Conservation (phyloP, 768 basidiomycete genomes). For the Amyloporia xantha region DNA sequence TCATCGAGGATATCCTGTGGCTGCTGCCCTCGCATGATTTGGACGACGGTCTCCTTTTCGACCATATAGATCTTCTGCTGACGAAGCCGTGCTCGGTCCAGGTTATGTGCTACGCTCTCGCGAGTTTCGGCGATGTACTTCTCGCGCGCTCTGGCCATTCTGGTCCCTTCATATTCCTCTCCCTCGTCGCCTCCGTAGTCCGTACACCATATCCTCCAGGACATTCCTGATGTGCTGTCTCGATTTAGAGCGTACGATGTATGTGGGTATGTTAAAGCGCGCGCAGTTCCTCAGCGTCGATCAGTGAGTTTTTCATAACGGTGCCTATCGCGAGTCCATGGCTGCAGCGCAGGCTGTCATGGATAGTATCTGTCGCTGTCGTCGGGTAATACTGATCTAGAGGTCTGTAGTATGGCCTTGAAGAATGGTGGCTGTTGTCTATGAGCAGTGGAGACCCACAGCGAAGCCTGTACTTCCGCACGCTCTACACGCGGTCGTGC, state of each 20-base stretch:
- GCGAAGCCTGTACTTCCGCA: too few relatives aligned
- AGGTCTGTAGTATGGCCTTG: too few relatives aligned
- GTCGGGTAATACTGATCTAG: too few relatives aligned
- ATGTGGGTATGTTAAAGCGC: neutral
- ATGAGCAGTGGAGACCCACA: too few relatives aligned
- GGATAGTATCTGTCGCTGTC: neutral
- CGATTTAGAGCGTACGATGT: slow-evolving; percentile 4
- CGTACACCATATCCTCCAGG: neutral
- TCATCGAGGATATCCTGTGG: neutral
- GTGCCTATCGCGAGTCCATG: neutral
- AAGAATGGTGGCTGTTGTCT: too few relatives aligned
- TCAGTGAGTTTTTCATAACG: too few relatives aligned
- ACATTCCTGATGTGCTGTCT: neutral
- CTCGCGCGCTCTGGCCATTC: neutral
- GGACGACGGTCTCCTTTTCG: neutral
- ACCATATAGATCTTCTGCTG: neutral
- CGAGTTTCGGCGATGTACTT: neutral
- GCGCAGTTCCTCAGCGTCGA: slow-evolving; percentile 1
- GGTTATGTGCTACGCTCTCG: neutral
- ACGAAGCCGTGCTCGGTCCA: neutral
- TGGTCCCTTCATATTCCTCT: neutral
- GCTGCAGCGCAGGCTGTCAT: too few relatives aligned
- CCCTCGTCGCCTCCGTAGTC: neutral
- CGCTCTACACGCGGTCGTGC: too few relatives aligned
- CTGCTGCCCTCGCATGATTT: neutral